Conservation (phyloP, 2,329 filamentous ascomycete genomes). For the Purpureocillium lavendulum region DNA sequence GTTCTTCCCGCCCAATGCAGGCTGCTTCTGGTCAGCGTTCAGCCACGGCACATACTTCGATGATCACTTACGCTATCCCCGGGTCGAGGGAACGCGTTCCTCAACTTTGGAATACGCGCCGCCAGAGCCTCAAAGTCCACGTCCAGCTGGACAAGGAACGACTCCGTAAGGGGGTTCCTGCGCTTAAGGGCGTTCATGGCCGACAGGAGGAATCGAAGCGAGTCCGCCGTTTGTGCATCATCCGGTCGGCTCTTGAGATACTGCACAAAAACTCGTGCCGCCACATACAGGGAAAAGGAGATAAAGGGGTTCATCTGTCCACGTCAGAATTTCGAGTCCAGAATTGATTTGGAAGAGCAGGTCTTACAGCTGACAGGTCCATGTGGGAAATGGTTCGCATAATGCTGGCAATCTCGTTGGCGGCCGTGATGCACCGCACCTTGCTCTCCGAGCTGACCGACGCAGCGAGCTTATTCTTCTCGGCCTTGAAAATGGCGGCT, state of each 20-base stretch:
- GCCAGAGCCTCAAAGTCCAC: slow-evolving; percentile 77
- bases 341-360: too few relatives aligned
- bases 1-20: slow-evolving; percentile 12
- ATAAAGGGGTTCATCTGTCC: slow-evolving; percentile 87
- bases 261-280: slow-evolving; percentile 88
- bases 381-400: slow-evolving; percentile 93
- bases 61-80: slow-evolving; percentile 38
- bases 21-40: slow-evolving; percentile 17
- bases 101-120: slow-evolving; percentile 49
- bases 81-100: slow-evolving; percentile 44
- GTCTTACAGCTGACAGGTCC: slow-evolving; percentile 69
- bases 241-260: slow-evolving; percentile 91
- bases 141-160: slow-evolving; percentile 87
- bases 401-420: slow-evolving; percentile 86
- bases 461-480: slow-evolving; percentile 71
- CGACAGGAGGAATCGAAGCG: slow-evolving; percentile 80
- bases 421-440: slow-evolving; percentile 83
- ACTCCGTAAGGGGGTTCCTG: slow-evolving; percentile 86
- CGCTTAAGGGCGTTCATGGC: slow-evolving; percentile 86
- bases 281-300: slow-evolving; percentile 93
- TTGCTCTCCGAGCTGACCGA: slow-evolving; percentile 85
- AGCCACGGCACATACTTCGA: background rate
- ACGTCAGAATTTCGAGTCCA: background rate
- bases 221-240: slow-evolving; percentile 69
- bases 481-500: slow-evolving; percentile 94